A percentile compares a stretch with the other conserved stretches of the same genome.
These are phyloP conservation scores for Rosa hybrid DNA, from an alignment of 331 rosid genomes.

Conservation along the genomic window DNA sequence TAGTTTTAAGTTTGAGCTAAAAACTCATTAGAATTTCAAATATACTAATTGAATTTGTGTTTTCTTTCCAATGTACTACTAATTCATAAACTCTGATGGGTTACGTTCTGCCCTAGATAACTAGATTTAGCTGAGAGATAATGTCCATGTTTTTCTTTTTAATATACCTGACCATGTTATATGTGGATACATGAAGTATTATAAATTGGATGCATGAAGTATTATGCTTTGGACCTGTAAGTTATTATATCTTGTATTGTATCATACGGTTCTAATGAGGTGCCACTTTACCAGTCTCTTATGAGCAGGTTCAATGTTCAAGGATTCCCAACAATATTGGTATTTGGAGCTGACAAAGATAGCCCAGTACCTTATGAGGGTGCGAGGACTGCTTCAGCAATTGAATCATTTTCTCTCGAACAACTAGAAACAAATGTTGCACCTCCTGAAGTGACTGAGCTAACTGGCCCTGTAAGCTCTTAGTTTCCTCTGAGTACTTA, in stretches of 20 bases:
- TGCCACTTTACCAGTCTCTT: slow-evolving; percentile 62
- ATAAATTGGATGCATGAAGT: background rate
- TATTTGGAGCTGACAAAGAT: slow-evolving; percentile 96
- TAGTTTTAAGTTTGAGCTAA: background rate
- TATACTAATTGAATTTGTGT: background rate
- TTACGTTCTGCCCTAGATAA: background rate
- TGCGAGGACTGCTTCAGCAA: slow-evolving; percentile 79
- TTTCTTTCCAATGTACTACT: background rate
- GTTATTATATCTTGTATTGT: slow-evolving; percentile 9
- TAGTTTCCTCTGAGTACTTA: slow-evolving; percentile 17
- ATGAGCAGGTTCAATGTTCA: slow-evolving; percentile 96
- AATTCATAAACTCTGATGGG: background rate
- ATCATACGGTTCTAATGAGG: slow-evolving; percentile 37
- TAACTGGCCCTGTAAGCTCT: slow-evolving; percentile 66
- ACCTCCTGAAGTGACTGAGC: slow-evolving; percentile 95
- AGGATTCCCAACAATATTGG: slow-evolving; percentile 96
- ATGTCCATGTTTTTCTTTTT: background rate
- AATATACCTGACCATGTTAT: background rate
- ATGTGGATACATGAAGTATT: background rate
- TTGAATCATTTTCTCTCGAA: slow-evolving; percentile 82
- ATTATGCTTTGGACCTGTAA: background rate
- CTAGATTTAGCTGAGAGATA: background rate
- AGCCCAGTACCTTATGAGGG: slow-evolving; percentile 90
- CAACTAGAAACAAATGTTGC: slow-evolving; percentile 84
- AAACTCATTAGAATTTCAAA: background rate